Conservation (phyloP, 768 basidiomycete species). For the Kwoniella pini region DNA sequence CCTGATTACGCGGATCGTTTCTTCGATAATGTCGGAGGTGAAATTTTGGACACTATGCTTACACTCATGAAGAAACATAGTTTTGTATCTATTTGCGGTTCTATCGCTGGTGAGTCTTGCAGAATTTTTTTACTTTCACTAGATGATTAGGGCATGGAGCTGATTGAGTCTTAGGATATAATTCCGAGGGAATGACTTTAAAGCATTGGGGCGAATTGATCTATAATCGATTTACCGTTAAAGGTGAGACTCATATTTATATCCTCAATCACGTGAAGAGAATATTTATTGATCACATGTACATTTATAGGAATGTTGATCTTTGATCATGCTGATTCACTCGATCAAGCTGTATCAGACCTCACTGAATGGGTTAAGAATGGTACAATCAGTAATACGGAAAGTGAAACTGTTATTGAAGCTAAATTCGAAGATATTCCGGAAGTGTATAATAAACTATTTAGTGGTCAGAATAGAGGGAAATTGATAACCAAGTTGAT, state of each 20-base stretch:
- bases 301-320: slow-evolving; percentile 27
- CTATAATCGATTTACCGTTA: slow-evolving; percentile 36
- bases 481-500: slow-evolving; percentile 45
- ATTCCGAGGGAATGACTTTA: slow-evolving; percentile 13
- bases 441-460: slow-evolving; percentile 35
- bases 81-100: slow-evolving; percentile 17
- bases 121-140: too few relatives aligned
- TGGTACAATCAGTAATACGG: slow-evolving; percentile 34
- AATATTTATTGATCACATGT: too few relatives aligned
- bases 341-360: slow-evolving; percentile 20
- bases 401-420: slow-evolving; percentile 37
- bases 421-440: slow-evolving; percentile 48
- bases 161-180: slow-evolving; percentile 2
- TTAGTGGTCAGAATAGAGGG: slow-evolving; percentile 41
- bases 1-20: slow-evolving; percentile 18
- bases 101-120: slow-evolving; percentile 23
- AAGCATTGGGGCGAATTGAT: slow-evolving; percentile 38
- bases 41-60: slow-evolving; percentile 26
- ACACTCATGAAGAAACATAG: slow-evolving; percentile 16
- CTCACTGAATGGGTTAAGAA: slow-evolving; percentile 32
- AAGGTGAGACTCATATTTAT: slow-evolving; percentile 27
- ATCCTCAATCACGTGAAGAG: background rate
- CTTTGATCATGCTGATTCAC: slow-evolving; percentile 25
- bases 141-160: background rate
- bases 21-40: slow-evolving; percentile 34